Evolutionary conservation across 805 yeast genomes (phyloP).

Genomic region (Starmerella vitae): DNA sequence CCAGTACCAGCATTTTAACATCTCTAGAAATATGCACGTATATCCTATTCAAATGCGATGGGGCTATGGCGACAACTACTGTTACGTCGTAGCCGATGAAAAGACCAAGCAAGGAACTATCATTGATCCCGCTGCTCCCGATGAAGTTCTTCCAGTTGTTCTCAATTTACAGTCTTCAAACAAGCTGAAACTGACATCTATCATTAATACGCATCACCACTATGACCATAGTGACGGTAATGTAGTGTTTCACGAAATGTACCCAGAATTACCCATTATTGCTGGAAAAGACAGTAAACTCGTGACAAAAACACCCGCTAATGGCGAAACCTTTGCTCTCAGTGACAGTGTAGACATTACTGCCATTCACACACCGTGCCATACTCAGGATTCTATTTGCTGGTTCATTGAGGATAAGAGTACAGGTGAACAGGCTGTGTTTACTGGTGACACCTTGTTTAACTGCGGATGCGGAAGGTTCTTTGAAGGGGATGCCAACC

Average conservation of each 20-base stretch:
- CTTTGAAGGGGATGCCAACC: slow-evolving; percentile 75
- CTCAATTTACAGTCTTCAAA: slow-evolving; percentile 26
- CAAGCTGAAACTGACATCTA: slow-evolving; percentile 46
- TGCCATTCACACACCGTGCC: slow-evolving; percentile 94
- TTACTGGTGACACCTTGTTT: slow-evolving; percentile 93
- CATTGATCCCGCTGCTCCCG: slow-evolving; percentile 85
- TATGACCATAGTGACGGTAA: slow-evolving; percentile 92
- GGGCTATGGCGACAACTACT: slow-evolving; percentile 85
- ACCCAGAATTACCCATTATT: slow-evolving; percentile 48
- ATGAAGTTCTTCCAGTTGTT: slow-evolving; percentile 44
- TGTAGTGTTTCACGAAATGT: slow-evolving; percentile 26
- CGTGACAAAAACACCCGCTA: slow-evolving; percentile 57
- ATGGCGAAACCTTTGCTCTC: slow-evolving; percentile 45
- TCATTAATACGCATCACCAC: slow-evolving; percentile 94
- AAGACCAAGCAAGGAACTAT: slow-evolving; percentile 58
- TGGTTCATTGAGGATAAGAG: slow-evolving; percentile 56
- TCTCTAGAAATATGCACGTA: slow-evolving; percentile 65
- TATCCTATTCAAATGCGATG: slow-evolving; percentile 82
- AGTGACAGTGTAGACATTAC: slow-evolving; percentile 54
- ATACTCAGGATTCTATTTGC: slow-evolving; percentile 91
- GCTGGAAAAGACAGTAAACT: slow-evolving; percentile 74
- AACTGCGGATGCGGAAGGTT: slow-evolving; percentile 93
- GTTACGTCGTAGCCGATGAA: slow-evolving; percentile 63
- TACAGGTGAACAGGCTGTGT: slow-evolving; percentile 58
- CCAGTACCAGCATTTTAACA: no score